These are phyloP conservation scores for Zoysia pacifica DNA, from an alignment of 176 grass and related monocot species.

Conservation along the genomic window DNA sequence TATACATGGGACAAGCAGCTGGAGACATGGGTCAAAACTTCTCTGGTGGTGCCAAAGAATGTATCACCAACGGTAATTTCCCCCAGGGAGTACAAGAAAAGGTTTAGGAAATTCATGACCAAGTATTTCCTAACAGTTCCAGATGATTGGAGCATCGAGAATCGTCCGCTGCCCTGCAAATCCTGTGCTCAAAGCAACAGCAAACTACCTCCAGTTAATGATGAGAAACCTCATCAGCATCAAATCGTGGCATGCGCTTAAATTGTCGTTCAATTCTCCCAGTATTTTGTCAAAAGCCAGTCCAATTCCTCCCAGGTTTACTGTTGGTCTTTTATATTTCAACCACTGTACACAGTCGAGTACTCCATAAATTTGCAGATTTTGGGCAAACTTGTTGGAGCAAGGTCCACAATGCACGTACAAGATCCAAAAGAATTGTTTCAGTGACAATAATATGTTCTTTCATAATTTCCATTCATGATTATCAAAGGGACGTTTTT, in stretches of 20 bases:
- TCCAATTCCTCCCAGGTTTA: conserved; percentile 8
- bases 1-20: conserved; percentile 73
- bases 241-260: conserved; percentile 24
- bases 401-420: conserved; percentile 39
- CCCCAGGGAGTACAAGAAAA: conserved; percentile 67
- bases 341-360: conserved; percentile 37
- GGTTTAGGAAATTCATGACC: conserved; percentile 63
- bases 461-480: background rate
- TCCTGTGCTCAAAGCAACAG: conserved; percentile 36
- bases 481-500: background rate
- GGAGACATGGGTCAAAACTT: conserved; percentile 64
- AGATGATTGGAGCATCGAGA: conserved; percentile 57
- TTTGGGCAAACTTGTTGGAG: conserved; percentile 57
- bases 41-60: conserved; percentile 60
- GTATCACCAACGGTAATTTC: conserved; percentile 53
- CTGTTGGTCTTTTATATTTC: conserved; percentile 9
- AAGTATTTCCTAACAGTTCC: conserved; percentile 64
- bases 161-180: conserved; percentile 34
- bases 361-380: conserved; percentile 41
- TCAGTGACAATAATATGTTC: background rate
- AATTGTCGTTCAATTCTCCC: background rate
- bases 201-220: conserved; percentile 9
- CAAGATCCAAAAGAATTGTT: conserved; percentile 2
- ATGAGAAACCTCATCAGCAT: conserved; percentile 30
- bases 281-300: background rate